Conservation (phyloP, 1,284 basidiomycete species). For the Singerocomus inundabilis region DNA sequence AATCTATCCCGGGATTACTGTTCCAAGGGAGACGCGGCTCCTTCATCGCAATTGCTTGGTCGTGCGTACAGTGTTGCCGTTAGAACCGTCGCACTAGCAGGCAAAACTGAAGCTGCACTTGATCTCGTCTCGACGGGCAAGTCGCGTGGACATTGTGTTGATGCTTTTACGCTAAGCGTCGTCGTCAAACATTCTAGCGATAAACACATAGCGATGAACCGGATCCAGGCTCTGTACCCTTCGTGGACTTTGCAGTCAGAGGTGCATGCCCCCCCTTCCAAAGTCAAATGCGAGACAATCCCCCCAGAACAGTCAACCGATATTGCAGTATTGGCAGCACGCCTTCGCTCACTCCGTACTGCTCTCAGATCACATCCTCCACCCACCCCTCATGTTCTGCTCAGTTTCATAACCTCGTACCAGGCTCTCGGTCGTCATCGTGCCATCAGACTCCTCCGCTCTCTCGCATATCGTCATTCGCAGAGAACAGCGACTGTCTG, state of each 20-base stretch:
- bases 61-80: constrained; percentile 21
- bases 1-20: constrained; percentile 11
- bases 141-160: constrained; percentile 14
- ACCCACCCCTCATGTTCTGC: constrained; percentile 21
- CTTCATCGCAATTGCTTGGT: constrained; percentile 10
- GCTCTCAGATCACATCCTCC: constrained; percentile 24
- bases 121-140: constrained; percentile 20
- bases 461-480: constrained; percentile 26
- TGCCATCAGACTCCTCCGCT: constrained; percentile 22
- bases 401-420: constrained; percentile 26
- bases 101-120: constrained; percentile 20
- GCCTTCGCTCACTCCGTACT: constrained; percentile 26
- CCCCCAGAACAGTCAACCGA: constrained; percentile 3
- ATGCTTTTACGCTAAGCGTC: constrained; percentile 29
- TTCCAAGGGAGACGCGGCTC: neutral
- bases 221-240: constrained; percentile 18
- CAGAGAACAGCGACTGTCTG: constrained; percentile 30
- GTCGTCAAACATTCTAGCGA: constrained; percentile 18
- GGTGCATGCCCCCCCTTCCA: neutral
- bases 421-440: constrained; percentile 24
- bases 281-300: neutral
- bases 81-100: constrained; percentile 24
- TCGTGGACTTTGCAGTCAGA: constrained; percentile 5
- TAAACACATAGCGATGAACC: constrained; percentile 6
- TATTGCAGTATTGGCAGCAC: constrained; percentile 13